Conservation (phyloP, 2,329 filamentous ascomycete genomes). For the Macroventuria anomochaeta region DNA sequence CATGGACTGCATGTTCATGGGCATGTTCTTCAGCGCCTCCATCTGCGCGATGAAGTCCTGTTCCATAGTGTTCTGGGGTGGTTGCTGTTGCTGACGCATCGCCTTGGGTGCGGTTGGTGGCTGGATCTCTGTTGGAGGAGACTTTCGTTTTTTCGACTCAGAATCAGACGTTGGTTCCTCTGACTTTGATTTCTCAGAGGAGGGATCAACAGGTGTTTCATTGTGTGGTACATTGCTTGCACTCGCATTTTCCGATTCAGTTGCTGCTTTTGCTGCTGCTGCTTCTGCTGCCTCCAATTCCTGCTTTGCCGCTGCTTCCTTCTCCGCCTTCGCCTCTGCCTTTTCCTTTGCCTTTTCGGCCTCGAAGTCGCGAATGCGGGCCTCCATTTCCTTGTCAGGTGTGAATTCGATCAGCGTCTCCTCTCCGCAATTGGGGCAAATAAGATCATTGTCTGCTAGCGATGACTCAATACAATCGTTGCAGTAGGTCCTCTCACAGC, state of each 20-base stretch:
- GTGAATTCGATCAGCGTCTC: constrained; percentile 72
- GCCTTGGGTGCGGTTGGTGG: constrained; percentile 55
- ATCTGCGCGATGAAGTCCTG: constrained; percentile 55
- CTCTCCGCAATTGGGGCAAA: constrained; percentile 89
- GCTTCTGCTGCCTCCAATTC: constrained; percentile 47
- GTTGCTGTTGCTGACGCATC: constrained; percentile 51
- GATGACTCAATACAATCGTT: constrained; percentile 99
- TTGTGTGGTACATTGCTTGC: constrained; percentile 21
- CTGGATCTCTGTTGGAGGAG: constrained; percentile 71
- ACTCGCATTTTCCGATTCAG: constrained; percentile 12
- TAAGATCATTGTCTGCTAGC: constrained; percentile 96
- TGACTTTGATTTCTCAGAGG: constrained; percentile 8
- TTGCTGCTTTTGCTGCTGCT: constrained; percentile 35
- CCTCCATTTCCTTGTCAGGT: constrained; percentile 76
- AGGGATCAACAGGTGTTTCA: constrained; percentile 22
- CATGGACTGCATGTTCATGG: constrained; percentile 44
- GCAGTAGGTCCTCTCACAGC: constrained; percentile 98
- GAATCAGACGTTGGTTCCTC: constrained; percentile 45
- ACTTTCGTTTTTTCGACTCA: constrained; percentile 75
- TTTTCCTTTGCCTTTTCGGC: constrained; percentile 57
- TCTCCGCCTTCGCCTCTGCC: constrained; percentile 49
- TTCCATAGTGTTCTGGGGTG: constrained; percentile 37
- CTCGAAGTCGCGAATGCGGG: constrained; percentile 79
- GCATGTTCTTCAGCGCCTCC: constrained; percentile 52
- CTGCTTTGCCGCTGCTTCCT: constrained; percentile 50